Base-by-base conservation (phyloP, 192 early-diverging fungal genomes). In the Linnemannia elongata region DNA sequence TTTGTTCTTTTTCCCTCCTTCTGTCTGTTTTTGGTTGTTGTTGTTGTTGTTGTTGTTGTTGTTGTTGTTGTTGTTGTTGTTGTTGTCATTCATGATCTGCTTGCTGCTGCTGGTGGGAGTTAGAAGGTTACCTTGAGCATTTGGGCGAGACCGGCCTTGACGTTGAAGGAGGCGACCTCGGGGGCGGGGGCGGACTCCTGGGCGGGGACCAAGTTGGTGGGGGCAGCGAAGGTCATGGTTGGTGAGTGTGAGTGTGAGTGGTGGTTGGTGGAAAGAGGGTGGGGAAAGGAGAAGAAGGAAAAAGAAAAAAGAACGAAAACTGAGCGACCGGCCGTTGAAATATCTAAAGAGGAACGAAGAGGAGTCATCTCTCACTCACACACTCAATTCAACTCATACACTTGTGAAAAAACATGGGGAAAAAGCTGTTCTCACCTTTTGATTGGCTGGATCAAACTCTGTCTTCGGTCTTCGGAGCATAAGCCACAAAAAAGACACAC, bases 121-220 rank as follows among this genome's bases (percentile, higher is more conserved):
- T 69, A 30, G 30, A 45, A 27, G 10, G n/a, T 49, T 89, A 96
- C 96, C 95, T 99, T 99, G 88, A 99, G 93, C 95, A 96, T 97
- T 93, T 99, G 97, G 33, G 98, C 98, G 74, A 99, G 94, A 73
- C 97, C 97, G 72, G 97, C 94, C 93, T 99, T 98, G 90, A 98
- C 94, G 77, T 93, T 93, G 92, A 97, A 98, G 33, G 92, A 80
- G 27, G 83, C 89, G 36, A 89, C 86, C 47, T 82, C 77, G 63
- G 90, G 73, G 60, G 60, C 60, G 38, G 63, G 54, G 7, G n/a
- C 66, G 45, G 82, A 52, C 38, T 69, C 78, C 80, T 79, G 80
- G 33, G 78, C 75, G 52, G 82, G 79, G 74, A 88, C 88, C 80
- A 91, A 74, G 79, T 91, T 91, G 69, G 88, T 87, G 75, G 91